Evolutionary conservation across 1,284 basidiomycete genomes (phyloP).

Genomic region (Cryptococcus deneoformans): DNA sequence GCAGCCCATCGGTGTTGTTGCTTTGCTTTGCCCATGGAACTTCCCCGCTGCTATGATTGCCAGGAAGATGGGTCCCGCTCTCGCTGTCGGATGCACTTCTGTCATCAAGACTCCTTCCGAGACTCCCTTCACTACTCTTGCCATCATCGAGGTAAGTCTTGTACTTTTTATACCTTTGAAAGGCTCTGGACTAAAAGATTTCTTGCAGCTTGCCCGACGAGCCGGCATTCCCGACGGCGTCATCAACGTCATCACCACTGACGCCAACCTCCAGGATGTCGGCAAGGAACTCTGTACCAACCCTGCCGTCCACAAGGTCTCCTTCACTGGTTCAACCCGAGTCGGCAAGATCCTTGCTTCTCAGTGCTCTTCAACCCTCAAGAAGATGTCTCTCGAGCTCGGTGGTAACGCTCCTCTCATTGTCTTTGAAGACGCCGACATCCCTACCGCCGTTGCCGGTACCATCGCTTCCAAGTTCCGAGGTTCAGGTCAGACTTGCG

Average conservation of each 20-base stretch:
- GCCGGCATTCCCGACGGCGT: conserved; percentile 94
- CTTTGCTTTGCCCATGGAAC: conserved; percentile 59
- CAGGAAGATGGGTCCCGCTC: conserved; percentile 57
- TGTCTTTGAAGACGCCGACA: conserved; percentile 94
- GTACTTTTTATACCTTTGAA: neutral
- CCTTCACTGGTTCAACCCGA: conserved; percentile 86
- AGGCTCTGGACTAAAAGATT: neutral
- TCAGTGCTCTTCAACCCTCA: conserved; percentile 80
- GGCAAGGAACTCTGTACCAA: conserved; percentile 47
- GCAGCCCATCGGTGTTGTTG: conserved; percentile 74
- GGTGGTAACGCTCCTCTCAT: conserved; percentile 48
- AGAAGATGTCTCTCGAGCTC: conserved; percentile 81
- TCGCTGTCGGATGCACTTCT: conserved; percentile 92
- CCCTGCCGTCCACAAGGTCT: conserved; percentile 62
- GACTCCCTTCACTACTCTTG: conserved; percentile 91
- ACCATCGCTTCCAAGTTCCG: conserved; percentile 91
- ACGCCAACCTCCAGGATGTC: conserved; percentile 40
- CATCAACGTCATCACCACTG: conserved; percentile 80
- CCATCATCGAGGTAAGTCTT: conserved; percentile 50
- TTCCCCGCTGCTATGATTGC: conserved; percentile 85
- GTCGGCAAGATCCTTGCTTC: conserved; percentile 88
- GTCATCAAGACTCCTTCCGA: conserved; percentile 97
- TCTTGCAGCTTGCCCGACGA: conserved; percentile 62
- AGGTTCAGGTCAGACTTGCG: conserved; percentile 76
- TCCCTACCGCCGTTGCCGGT: conserved; percentile 91